These are phyloP conservation scores for Saksenaea oblongispora DNA, from an alignment of 371 early-diverging fungal genomes.

Conservation along the genomic window DNA sequence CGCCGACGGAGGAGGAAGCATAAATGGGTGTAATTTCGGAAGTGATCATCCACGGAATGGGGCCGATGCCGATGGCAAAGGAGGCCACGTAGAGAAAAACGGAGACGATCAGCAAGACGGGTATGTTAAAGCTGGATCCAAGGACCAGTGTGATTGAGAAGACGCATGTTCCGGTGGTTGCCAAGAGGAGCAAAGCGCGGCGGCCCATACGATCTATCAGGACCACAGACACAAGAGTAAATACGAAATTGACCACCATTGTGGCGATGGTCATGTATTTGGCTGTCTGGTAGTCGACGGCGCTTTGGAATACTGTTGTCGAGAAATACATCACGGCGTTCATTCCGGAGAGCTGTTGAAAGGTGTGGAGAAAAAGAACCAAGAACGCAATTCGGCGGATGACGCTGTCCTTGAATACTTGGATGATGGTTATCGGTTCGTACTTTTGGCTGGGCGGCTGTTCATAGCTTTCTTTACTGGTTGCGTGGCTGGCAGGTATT, in stretches of 20 bases:
- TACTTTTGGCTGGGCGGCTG: not conserved
- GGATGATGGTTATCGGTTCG: conserved; percentile 28
- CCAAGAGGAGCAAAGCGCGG: conserved; percentile 66
- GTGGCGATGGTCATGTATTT: conserved; percentile 59
- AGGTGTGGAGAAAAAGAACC: conserved; percentile 44
- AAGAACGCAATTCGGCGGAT: conserved; percentile 60
- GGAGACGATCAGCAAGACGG: conserved; percentile 59
- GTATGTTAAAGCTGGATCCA: conserved; percentile 47
- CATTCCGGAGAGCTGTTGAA: conserved; percentile 87
- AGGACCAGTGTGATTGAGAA: conserved; percentile 59
- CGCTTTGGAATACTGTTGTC: conserved; percentile 60
- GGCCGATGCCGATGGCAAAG: conserved; percentile 86
- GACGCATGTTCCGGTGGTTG: conserved; percentile 57
- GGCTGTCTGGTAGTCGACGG: conserved; percentile 46
- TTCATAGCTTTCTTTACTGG: conserved; percentile 10
- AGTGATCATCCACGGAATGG: conserved; percentile 80
- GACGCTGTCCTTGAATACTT: conserved; percentile 46
- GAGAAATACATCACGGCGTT: conserved; percentile 86
- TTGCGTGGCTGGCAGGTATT: too few relatives aligned
- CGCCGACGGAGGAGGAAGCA: conserved; percentile 57
- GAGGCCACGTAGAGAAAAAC: conserved; percentile 79
- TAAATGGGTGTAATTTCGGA: conserved; percentile 73
- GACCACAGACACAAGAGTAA: conserved; percentile 51
- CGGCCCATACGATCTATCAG: conserved; percentile 80
- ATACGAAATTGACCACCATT: conserved; percentile 65